Evolutionary conservation across 225 moss, liverwort and hornwort species (phyloP).

Genomic region (Sphagnum contortum): DNA sequence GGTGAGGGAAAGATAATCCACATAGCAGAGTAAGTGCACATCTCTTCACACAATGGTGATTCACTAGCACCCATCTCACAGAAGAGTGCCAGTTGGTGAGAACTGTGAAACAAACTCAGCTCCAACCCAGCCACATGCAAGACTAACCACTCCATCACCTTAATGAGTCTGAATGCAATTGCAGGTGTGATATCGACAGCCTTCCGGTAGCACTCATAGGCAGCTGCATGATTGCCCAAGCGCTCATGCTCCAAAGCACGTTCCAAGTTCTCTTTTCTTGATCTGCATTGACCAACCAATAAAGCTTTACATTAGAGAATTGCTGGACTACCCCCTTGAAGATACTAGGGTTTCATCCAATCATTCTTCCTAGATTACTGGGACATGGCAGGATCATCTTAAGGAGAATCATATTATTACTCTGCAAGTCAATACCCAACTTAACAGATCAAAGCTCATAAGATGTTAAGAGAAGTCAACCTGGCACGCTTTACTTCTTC

Average conservation of each 20-base stretch:
- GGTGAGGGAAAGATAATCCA: too few species aligned
- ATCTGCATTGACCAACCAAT: slow-evolving; percentile 20
- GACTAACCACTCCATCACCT: slow-evolving; percentile 24
- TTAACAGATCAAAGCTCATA: too few species aligned
- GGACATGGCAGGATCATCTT: background rate
- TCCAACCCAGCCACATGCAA: too few species aligned
- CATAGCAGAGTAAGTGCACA: too few species aligned
- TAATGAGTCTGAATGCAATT: slow-evolving; percentile 67
- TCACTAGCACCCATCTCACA: too few species aligned
- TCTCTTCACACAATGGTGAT: too few species aligned
- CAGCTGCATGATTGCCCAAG: slow-evolving; percentile 67
- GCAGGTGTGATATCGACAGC: slow-evolving; percentile 94
- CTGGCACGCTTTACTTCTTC: slow-evolving; percentile 88
- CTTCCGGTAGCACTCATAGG: slow-evolving; percentile 74
- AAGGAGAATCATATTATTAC: background rate
- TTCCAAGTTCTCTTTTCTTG: slow-evolving; percentile 77
- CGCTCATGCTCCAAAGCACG: slow-evolving; percentile 88
- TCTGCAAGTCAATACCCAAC: too few species aligned
- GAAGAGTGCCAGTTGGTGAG: too few species aligned
- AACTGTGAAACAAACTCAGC: too few species aligned
- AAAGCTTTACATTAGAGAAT: background rate
- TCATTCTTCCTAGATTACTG: background rate
- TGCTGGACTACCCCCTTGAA: background rate
- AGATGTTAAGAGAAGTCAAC: slow-evolving; percentile 10
- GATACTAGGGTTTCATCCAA: too few species aligned